Base-by-base conservation (phyloP, 73 alveolate species). In the Effrenium voratum region DNA sequence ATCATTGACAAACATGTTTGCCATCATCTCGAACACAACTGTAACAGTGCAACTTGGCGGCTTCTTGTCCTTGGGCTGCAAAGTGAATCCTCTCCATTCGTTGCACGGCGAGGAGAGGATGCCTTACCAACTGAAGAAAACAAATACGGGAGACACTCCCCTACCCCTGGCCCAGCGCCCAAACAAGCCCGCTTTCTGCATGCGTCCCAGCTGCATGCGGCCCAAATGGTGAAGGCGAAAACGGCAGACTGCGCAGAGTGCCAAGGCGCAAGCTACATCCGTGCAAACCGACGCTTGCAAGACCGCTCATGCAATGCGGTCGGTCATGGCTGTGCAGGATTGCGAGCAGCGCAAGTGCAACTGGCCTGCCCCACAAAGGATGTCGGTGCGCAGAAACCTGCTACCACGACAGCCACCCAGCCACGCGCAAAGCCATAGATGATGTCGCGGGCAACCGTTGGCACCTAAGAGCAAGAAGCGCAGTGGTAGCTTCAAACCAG, bases 51-150 rank as follows among this genome's bases (percentile, higher is more conserved):
- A 40, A 40, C 77, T 2, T 2, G 52, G 98, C 47, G 10, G 45
- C 98, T 72, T 91, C 98, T 91, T 91, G 77, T 91, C 98, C 88
- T 68, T 68, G 47, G 86, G 98, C 98, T 91, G 98, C 90, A 91
- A 38, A 44, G 98, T 91, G 98, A 47, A 91, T 68, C 98, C 98
- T 55, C 98, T 57, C 98, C 98, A 91, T 77, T 91, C 98, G 88
- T 91, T 91, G 98, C 98, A 91, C 32, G 98, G 98, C 57, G 98
- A 91, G 28, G 98, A 91, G 76, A 91, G 57, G 98, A 91, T 91
- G 98, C 98, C 95, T 87, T 38, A 30, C 26, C 41, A 40, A 34
- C 77, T 63, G 40, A 34, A 34, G 77, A 63, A 66, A 66, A 66
- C 79, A 66, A 66, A 66, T 13, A n/a, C 44, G 36, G 26, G 40